Base-by-base conservation (phyloP, 345 rosid genomes). In the Syzygium aqueum region DNA sequence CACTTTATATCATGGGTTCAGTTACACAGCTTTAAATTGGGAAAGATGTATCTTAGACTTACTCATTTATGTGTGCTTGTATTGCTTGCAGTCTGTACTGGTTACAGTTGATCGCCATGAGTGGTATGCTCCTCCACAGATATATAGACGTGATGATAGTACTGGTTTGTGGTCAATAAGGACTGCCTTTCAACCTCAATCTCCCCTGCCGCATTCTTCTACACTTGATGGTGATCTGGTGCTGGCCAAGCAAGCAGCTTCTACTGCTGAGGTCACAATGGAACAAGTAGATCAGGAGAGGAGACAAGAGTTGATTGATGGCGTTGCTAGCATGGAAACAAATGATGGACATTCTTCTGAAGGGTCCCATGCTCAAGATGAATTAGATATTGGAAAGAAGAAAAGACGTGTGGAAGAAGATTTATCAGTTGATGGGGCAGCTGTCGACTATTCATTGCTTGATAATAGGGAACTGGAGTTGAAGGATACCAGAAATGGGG, bases 41-140 rank as follows among this genome's bases (percentile, higher is more conserved):
- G 46, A 17, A 67, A 67, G 19, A 33, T 40, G 23, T 53, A 53
- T 53, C 4, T 19, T 19, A 53, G 23, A 53, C 57, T 53, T 53
- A 67, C 25, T 67, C 80, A 33, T 67, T 67, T 8, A 67, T 67
- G 80, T 33, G 46, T 33, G 80, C 80, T 19, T 67, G 40, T 67
- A 67, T 46, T 67, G 46, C 73, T 87, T 93, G 93, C 96, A 97
- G 99, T 95, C 96, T 77, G 98, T 92, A 87, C 88, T 97, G 88
- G 97, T 97, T 84, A 95, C 97, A 28, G 89, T 95, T 84, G 99
- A 96, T 91, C 95, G 96, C 85, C 99, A 97, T 91, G 99, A 96
- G 89, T 97, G 99, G 99, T 97, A 95, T 88, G 96, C 96, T 78
- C 93, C 96, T 89, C 98, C 99, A 54, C 98, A 93, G 90, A 92